These are phyloP conservation scores for Melanomma pulvis-pyrius DNA, from an alignment of 495 filamentous ascomycete genomes.

Conservation along the genomic window DNA sequence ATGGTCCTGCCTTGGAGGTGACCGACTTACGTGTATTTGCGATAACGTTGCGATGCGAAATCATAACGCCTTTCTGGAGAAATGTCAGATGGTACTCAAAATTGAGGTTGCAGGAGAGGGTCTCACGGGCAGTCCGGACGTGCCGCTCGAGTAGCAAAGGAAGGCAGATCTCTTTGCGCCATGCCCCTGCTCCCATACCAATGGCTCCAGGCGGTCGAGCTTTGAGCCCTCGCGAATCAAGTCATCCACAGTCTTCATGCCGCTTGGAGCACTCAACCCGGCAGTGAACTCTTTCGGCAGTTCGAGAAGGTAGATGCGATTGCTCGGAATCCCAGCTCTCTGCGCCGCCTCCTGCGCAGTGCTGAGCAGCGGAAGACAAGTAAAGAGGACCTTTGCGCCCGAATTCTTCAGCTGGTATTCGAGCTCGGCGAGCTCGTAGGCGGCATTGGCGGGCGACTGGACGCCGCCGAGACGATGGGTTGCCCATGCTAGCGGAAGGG, in stretches of 20 bases:
- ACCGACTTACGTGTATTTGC: constrained; percentile 69
- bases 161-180: constrained; percentile 77
- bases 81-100: too few species aligned
- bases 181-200: constrained; percentile 74
- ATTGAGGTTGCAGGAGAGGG: too few species aligned
- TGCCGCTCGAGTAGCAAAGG: constrained; percentile 88
- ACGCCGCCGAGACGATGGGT: constrained; percentile 77
- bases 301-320: constrained; percentile 74
- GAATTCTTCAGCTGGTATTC: constrained; percentile 79
- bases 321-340: constrained; percentile 66
- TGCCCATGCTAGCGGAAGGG: constrained; percentile 73
- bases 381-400: constrained; percentile 75
- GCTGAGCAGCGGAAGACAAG: constrained; percentile 73
- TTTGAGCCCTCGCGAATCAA: constrained; percentile 66
- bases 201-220: constrained; percentile 62
- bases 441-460: constrained; percentile 78
- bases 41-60: constrained; percentile 86
- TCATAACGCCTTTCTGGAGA: constrained; percentile 90
- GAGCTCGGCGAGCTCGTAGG: constrained; percentile 74
- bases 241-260: constrained; percentile 71
- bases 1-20: constrained; percentile 57
- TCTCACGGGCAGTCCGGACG: constrained; percentile 77
- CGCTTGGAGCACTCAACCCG: constrained; percentile 50
- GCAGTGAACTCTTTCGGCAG: constrained; percentile 59
- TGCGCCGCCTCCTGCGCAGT: constrained; percentile 71